Evolutionary conservation across 1,284 basidiomycete species (phyloP).

Genomic region (Fomitopsis palustris): DNA sequence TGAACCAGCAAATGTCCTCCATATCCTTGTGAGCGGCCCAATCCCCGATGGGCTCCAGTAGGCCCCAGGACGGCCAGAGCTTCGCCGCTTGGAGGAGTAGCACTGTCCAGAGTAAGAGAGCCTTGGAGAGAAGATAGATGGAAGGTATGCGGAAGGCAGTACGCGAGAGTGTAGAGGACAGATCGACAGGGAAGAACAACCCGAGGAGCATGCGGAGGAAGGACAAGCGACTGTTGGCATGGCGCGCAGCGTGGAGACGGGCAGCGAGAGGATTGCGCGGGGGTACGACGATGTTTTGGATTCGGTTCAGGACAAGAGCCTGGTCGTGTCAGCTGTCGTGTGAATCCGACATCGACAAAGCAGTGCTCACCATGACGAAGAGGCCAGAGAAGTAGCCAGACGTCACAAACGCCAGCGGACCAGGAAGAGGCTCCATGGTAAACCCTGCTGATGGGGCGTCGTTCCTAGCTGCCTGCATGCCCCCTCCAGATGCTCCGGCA

Average conservation of each 20-base stretch:
- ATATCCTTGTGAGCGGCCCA: slow-evolving; percentile 53
- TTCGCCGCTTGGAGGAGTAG: slow-evolving; percentile 55
- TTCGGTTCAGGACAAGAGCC: slow-evolving; percentile 66
- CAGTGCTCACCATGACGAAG: slow-evolving; percentile 52
- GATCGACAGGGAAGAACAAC: slow-evolving; percentile 56
- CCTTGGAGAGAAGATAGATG: slow-evolving; percentile 52
- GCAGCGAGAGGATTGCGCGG: slow-evolving; percentile 41
- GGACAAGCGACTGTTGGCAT: slow-evolving; percentile 19
- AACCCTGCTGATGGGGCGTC: slow-evolving; percentile 1
- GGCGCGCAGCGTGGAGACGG: slow-evolving; percentile 23
- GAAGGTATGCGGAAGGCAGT: slow-evolving; percentile 58
- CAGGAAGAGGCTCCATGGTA: slow-evolving; percentile 37
- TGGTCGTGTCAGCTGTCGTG: slow-evolving; percentile 23
- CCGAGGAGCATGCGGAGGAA: slow-evolving; percentile 26
- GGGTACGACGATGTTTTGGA: slow-evolving; percentile 73
- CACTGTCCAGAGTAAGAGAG: slow-evolving; percentile 52
- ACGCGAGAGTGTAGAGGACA: slow-evolving; percentile 56
- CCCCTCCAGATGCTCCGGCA: background rate
- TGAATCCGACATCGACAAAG: background rate
- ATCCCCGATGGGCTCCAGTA: slow-evolving; percentile 34
- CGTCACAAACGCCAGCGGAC: slow-evolving; percentile 66
- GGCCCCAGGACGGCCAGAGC: slow-evolving; percentile 32
- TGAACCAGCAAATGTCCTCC: slow-evolving; percentile 65
- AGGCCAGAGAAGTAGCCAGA: slow-evolving; percentile 67
- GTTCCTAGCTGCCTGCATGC: slow-evolving; percentile 3